Percentiles rank a stretch among this genome's conserved stretches.
phyloP scores from a whole-genome alignment of 805 yeast genomes.

The Candida odintsovae region DNA sequence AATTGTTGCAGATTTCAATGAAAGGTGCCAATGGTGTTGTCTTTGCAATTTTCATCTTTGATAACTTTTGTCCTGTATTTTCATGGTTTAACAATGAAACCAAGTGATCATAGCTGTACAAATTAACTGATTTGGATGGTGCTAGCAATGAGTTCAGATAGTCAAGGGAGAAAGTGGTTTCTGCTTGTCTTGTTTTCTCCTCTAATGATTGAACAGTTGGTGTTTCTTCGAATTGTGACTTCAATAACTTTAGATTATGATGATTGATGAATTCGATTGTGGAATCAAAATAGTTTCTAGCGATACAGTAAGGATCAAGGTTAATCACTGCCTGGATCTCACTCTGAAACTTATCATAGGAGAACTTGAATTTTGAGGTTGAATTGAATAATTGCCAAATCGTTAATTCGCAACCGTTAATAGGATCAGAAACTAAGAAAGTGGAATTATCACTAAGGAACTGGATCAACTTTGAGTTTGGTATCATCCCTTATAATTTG shows the following conservation, averaged over 20 bases:
- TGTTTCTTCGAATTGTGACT: background rate
- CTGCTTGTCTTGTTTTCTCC: background rate
- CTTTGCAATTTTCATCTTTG: constrained; percentile 33
- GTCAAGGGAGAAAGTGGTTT: background rate
- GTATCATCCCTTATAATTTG: background rate
- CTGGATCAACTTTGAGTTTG: background rate
- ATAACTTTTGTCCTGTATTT: constrained; percentile 35
- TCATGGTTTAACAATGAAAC: constrained; percentile 23
- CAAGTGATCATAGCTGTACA: constrained; percentile 9
- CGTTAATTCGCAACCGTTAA: constrained; percentile 10
- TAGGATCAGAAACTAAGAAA: constrained; percentile 9
- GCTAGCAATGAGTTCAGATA: constrained; percentile 3
- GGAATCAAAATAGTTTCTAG: background rate
- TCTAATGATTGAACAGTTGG: background rate
- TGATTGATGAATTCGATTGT: constrained; percentile 16
- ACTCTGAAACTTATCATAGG: constrained; percentile 5
- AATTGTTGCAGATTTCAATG: constrained; percentile 43
- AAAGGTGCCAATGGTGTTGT: constrained; percentile 39
- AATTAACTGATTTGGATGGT: constrained; percentile 2
- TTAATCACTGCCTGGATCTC: constrained; percentile 3
- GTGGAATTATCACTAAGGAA: constrained; percentile 10
- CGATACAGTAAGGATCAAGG: constrained; percentile 10
- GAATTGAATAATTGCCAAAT: constrained; percentile 12
- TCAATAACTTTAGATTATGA: constrained; percentile 6
- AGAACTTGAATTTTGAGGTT: background rate